Conservation (phyloP, 2,329 filamentous ascomycete species). For the Sodiomyces alkalinus region DNA sequence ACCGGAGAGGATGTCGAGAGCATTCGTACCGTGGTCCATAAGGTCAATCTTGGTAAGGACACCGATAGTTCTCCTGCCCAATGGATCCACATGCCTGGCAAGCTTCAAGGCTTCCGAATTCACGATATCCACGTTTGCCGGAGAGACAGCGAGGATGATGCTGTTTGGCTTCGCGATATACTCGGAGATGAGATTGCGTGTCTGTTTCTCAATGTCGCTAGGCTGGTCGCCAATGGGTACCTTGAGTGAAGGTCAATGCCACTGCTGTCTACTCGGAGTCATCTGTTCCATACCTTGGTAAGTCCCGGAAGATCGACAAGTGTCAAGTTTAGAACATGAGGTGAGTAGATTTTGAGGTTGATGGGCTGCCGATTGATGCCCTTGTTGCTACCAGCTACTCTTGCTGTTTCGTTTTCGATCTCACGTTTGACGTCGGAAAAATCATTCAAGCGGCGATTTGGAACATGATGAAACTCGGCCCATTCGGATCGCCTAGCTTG, state of each 20-base stretch:
- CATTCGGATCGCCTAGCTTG: slow-evolving; percentile 55
- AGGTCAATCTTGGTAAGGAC: slow-evolving; percentile 94
- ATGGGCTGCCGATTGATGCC: slow-evolving; percentile 96
- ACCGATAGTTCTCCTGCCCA: slow-evolving; percentile 88
- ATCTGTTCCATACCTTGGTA: slow-evolving; percentile 70
- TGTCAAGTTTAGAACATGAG: slow-evolving; percentile 89
- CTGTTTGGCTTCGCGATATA: slow-evolving; percentile 99
- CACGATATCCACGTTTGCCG: slow-evolving; percentile 94
- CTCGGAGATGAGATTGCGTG: slow-evolving; percentile 86
- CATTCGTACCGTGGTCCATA: slow-evolving; percentile 98
- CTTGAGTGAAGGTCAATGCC: slow-evolving; percentile 21
- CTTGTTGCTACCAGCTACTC: slow-evolving; percentile 89
- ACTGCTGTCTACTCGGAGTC: neutral
- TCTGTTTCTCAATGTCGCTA: slow-evolving; percentile 96
- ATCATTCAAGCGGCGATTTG: slow-evolving; percentile 75
- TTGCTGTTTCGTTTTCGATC: slow-evolving; percentile 90
- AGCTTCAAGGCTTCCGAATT: slow-evolving; percentile 97
- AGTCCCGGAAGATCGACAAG: slow-evolving; percentile 90
- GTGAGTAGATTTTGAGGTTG: slow-evolving; percentile 96
- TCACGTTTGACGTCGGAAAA: slow-evolving; percentile 90
- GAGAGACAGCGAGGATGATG: slow-evolving; percentile 90
- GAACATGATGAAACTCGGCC: slow-evolving; percentile 95
- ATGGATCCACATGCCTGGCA: slow-evolving; percentile 87
- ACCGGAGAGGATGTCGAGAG: slow-evolving; percentile 91
- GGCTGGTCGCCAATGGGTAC: slow-evolving; percentile 97